These are phyloP conservation scores for Leccinum griseonigrum DNA, from an alignment of 1,284 basidiomycete species.

Conservation along the genomic window DNA sequence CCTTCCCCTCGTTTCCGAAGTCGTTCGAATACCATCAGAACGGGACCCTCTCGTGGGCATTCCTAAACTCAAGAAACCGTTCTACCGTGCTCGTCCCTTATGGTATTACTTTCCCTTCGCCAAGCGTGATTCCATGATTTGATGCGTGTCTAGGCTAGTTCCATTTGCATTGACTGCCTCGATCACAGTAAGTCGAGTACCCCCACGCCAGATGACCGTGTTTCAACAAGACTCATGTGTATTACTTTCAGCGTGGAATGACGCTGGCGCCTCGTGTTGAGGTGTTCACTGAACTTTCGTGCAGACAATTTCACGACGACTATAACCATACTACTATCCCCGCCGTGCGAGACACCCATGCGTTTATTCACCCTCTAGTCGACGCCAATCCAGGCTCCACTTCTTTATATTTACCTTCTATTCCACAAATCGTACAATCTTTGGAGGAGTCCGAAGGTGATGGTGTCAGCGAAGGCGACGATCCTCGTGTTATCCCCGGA, in stretches of 20 bases:
- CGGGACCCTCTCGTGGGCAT: conserved; percentile 23
- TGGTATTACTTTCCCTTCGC: conserved; percentile 40
- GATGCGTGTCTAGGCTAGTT: conserved; percentile 53
- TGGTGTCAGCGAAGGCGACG: conserved; percentile 36
- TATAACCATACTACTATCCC: conserved; percentile 39
- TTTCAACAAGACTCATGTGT: neutral
- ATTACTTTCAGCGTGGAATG: conserved; percentile 62
- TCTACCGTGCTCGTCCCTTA: conserved; percentile 63
- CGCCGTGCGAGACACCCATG: conserved; percentile 11
- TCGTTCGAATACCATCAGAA: conserved; percentile 24
- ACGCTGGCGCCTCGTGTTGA: conserved; percentile 74
- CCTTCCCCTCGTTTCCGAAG: conserved; percentile 11
- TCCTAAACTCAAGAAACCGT: conserved; percentile 48
- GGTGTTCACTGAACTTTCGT: conserved; percentile 75
- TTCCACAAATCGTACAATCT: conserved; percentile 5
- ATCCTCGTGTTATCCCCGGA: conserved; percentile 51
- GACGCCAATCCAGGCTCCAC: conserved; percentile 34
- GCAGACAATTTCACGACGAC: conserved; percentile 50
- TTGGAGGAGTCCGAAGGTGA: conserved; percentile 20
- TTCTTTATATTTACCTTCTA: conserved; percentile 12
- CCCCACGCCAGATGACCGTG: neutral
- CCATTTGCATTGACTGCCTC: conserved; percentile 69
- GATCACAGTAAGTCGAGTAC: conserved; percentile 49
- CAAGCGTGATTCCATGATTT: conserved; percentile 6
- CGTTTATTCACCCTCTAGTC: conserved; percentile 31